Conservation (phyloP, 2,329 filamentous ascomycete species). For the Colletotrichum sp. region DNA sequence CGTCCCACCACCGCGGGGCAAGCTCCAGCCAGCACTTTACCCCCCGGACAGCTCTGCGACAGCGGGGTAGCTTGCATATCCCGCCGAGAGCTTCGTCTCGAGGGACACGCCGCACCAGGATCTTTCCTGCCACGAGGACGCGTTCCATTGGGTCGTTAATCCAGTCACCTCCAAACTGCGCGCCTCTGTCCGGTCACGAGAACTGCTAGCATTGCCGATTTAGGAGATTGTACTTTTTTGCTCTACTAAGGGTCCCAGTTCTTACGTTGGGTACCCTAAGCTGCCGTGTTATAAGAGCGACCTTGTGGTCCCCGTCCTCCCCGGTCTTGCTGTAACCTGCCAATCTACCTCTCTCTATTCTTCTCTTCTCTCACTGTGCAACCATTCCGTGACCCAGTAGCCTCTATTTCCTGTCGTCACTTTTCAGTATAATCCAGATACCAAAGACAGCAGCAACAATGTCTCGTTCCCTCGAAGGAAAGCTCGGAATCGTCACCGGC, state of each 20-base stretch:
- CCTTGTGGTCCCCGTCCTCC: neutral
- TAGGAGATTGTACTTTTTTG: neutral
- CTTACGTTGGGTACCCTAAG: neutral
- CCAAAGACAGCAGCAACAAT: constrained; percentile 27
- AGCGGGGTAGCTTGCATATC: constrained; percentile 15
- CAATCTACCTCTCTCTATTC: neutral
- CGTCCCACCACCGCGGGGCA: constrained; percentile 7
- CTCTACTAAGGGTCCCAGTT: neutral
- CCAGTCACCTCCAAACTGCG: neutral
- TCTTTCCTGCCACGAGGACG: constrained; percentile 2
- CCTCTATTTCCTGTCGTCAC: neutral
- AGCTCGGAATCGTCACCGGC: constrained; percentile 80
- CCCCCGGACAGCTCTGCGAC: neutral
- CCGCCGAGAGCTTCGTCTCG: neutral
- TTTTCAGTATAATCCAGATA: neutral
- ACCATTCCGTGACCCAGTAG: neutral
- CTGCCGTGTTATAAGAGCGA: neutral
- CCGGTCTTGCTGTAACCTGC: neutral
- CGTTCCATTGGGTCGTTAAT: constrained; percentile 3
- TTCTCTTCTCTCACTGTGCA: neutral
- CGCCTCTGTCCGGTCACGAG: constrained; percentile 2
- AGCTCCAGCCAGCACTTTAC: neutral
- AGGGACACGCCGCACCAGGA: neutral
- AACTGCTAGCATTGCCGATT: neutral
- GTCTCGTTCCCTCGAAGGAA: constrained; percentile 66